Conservation (phyloP, 139 green algal species). For the Marvania coccoides region DNA sequence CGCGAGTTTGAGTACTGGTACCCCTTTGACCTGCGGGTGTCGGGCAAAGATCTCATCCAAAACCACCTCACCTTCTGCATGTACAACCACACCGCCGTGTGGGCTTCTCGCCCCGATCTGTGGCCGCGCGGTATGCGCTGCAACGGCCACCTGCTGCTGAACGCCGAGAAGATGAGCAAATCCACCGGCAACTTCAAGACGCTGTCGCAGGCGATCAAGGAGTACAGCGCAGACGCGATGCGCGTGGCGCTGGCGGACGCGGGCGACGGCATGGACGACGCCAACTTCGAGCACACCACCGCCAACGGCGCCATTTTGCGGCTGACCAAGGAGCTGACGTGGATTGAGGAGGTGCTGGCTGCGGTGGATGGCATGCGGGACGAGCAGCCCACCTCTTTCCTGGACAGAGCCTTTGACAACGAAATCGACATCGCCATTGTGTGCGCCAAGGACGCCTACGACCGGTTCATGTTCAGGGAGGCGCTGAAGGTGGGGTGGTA, state of each 20-base stretch:
- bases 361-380: conserved; percentile 43
- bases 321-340: conserved; percentile 85
- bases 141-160: conserved; percentile 97
- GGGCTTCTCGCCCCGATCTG: conserved; percentile 35
- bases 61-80: conserved; percentile 99
- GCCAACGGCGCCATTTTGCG: conserved; percentile 94
- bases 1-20: conserved; percentile 99
- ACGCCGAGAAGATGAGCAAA: conserved; percentile 99
- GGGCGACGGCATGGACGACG: conserved; percentile 94
- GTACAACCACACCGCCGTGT: conserved; percentile 97
- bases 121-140: conserved; percentile 70
- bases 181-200: conserved; percentile 94
- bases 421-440: conserved; percentile 77
- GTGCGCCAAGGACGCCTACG: conserved; percentile 42
- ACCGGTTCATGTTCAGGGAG: conserved; percentile 90
- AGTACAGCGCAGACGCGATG: conserved; percentile 90
- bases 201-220: conserved; percentile 70
- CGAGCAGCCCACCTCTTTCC: conserved; percentile 48
- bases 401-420: conserved; percentile 89
- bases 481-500: conserved; percentile 86
- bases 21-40: conserved; percentile 93
- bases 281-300: conserved; percentile 89
- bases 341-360: conserved; percentile 81
- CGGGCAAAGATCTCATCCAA: conserved; percentile 95
- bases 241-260: conserved; percentile 91